Base-by-base conservation (phyloP, 352 stramenopile genomes). In the Globisporangium carolinianum region DNA sequence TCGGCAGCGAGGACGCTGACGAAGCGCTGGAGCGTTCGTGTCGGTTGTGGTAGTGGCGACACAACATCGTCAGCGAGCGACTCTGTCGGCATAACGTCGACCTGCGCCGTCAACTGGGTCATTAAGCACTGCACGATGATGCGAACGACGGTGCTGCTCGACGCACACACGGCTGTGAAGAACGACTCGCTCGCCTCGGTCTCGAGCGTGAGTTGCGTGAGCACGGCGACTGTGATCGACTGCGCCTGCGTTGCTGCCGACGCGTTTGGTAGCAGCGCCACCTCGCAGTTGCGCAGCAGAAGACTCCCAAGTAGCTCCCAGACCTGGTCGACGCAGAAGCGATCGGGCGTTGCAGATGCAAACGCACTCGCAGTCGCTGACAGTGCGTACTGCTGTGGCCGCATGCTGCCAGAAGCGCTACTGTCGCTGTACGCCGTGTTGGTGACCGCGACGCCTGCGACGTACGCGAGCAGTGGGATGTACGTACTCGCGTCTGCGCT, bases 281-380 rank as follows among this genome's bases (percentile, higher is more conserved):
- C 15, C 10, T 60, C n/a, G 54, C 69, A 83, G 48, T 89, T 91
- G 10, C 68, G 59, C 35, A 75, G n/a, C 12, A 91, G 55, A 36
- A 89, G 43, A 4, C 67, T 62, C 32, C 80, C 83, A 3, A 93
- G 63, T 7, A 93, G 50, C 46, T 87, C 77, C 83, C 83, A 90
- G 0, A 86, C 70, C 52, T 81, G 58, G 42, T 86, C 68, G n/a
- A 83, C 51, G 45, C 62, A 85, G 3, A 57, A 57, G 15, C 49
- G 57, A 11, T 68, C 61, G 0, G 51, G 57, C 12, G 39, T 14
- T 12, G 51, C 55, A 32, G 24, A 32, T 0, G 57, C 8, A 41
- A 72, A 73, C 1, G 47, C 61, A 14, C 37, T 51, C 42, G 75
- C 53, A 6, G 65, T 51, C 14, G 71, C 68, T 6, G 78, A 50